Conservation (phyloP, 495 filamentous ascomycete species). For the Tuber borchii region DNA sequence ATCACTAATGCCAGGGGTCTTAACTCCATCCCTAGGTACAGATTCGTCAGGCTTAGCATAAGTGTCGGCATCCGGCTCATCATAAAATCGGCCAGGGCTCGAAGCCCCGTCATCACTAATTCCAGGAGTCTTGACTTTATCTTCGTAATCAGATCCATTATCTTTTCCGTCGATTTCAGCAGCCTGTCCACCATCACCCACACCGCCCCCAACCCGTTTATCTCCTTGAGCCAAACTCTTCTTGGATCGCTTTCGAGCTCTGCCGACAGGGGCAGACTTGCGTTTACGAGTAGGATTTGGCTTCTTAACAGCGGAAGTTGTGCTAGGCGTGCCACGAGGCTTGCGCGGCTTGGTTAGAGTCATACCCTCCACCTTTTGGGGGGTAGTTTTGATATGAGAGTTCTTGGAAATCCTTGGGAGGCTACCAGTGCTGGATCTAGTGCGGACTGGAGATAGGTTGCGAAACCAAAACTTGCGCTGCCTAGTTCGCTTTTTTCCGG, state of each 20-base stretch:
- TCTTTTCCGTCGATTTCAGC: background rate
- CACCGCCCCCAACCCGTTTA: background rate
- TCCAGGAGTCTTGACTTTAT: background rate
- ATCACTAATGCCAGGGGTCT: background rate
- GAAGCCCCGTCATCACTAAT: background rate
- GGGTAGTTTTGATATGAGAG: background rate
- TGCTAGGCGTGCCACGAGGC: background rate
- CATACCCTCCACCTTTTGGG: background rate
- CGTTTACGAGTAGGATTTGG: background rate
- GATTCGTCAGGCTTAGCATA: background rate
- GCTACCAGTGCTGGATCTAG: background rate
- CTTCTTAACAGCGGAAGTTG: background rate
- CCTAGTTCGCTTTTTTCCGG: background rate
- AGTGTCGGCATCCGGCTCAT: background rate
- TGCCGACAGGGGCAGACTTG: background rate
- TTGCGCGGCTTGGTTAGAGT: background rate
- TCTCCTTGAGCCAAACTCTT: background rate
- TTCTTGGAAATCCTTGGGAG: background rate
- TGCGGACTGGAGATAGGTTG: background rate
- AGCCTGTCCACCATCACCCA: background rate
- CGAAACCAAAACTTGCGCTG: background rate
- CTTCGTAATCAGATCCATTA: background rate
- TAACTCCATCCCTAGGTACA: background rate
- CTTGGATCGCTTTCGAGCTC: background rate
- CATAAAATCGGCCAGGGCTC: background rate